Evolutionary conservation across 139 green algal species (phyloP), one percentile per base, ranked within the genome.

Genomic region (Mesostigma viride): DNA sequence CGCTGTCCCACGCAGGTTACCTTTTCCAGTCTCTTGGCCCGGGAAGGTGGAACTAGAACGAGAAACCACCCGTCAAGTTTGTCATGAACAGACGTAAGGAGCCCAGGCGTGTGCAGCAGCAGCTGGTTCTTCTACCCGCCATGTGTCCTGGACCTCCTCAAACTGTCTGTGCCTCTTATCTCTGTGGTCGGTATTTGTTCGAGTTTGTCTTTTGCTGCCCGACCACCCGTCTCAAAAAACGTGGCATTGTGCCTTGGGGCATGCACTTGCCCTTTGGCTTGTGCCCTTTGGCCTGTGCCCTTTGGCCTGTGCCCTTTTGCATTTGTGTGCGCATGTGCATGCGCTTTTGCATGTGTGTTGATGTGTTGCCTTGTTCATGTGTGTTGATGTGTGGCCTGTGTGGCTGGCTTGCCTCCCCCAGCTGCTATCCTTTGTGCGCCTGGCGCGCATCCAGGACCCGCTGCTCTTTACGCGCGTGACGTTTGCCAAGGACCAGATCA

Each of bases 401-500:
- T 11, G 28, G 8, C n/a, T 58, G n/a, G 17, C 14, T 24, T 70
- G 47, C 31, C 47, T 74, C 5, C 35, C n/a, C 1, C 70, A 76
- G 70, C 82, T 96, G 62, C 78, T 97, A 31, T 71, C 85, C 1
- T 97, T 92, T 78, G 53, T 96, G 44, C 78, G 92, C 27, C 81
- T 98, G 31, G 63, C 84, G 0, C 82, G 92, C 0, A 62, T 95
- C 6, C 76, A 84, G 26, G 82, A 95, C 48, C 24, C 76, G 0
- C 82, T 65, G 3, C 62, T 86, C 66, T 70, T 94, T 1, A 74
- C 84, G 20, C 80, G 80, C 70, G 78, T 96, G n/a, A 84, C 69
- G 6, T 96, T 97, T 77, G 87, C 96, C 3, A 40, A 86, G 35
- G 92, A 98, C 70, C 65, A 63, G 31, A 69, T 80, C n/a, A 30